Base-by-base conservation (phyloP, 1,284 basidiomycete genomes). In the Ustilago shanxiensis region DNA sequence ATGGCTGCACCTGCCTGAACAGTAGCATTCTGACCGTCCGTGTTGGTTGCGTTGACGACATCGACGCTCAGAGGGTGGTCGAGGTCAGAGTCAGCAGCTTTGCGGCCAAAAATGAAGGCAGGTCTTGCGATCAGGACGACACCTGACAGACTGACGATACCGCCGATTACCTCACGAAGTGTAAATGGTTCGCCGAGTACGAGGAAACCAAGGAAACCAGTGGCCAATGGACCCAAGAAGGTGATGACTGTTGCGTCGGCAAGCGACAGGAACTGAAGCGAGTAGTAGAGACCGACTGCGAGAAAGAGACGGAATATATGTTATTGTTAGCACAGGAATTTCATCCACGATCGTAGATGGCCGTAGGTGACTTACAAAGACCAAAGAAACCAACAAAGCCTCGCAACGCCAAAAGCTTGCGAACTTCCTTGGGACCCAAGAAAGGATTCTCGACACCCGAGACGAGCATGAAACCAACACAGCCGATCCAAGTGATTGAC, bases 181-280 rank as follows among this genome's bases (percentile, higher is more conserved):
- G 89, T 89, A 73, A 93, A 90, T 0, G 85, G 87, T 82, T 95
- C 93, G 18, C 89, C 88, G 9, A 95, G 87, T 26, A 94, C 88
- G 2, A 93, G 66, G 7, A 89, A 90, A 0, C 91, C 93, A 2
- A 91, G 87, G n/a, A 93, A 83, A 0, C 90, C 91, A 0, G 92
- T 93, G 11, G 89, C 88, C 62, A 91, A 89, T 0, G 93, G 93
- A 0, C 89, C 86, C 10, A 95, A 88, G 87, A 94, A 94, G 0
- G 91, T 91, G 55, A 95, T 88, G 16, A 93, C 91, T 0, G 91
- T 91, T 0, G 91, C 90, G 82, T 94, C 93, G 13, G 91, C 92
- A 0, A 94, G 87, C 0, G 91, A 90, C 24, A 92, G 88, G 72
- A 89, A 91, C 66, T 91, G 88, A 13, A 93, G 87, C 1, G 91